A percentile compares a stretch with the other conserved stretches of the same genome.
Evolutionary conservation across 2,329 filamentous ascomycete species (phyloP).

Genomic region (Apiospora saccharicola): DNA sequence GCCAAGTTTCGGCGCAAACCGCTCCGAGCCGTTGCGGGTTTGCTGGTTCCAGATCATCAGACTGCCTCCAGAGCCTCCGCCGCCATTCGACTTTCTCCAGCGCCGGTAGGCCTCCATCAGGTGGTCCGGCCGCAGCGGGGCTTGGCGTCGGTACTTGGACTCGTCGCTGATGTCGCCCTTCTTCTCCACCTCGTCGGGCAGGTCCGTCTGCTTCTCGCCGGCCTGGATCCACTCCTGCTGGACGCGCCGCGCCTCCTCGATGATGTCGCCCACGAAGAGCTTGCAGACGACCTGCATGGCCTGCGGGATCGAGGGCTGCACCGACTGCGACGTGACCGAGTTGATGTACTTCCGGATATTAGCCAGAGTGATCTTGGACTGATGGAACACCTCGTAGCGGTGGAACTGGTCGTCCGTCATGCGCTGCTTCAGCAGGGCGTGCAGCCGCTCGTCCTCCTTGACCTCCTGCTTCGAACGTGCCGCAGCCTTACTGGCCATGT

Average conservation of each 20-base stretch:
- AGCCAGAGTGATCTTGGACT: slow-evolving; percentile 71
- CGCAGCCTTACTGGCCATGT: slow-evolving; percentile 43
- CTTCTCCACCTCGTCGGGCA: slow-evolving; percentile 48
- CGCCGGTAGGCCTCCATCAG: slow-evolving; percentile 75
- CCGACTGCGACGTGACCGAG: slow-evolving; percentile 81
- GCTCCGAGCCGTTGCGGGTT: slow-evolving; percentile 64
- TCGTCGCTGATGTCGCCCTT: slow-evolving; percentile 44
- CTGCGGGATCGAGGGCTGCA: slow-evolving; percentile 75
- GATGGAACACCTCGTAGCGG: slow-evolving; percentile 75
- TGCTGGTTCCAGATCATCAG: slow-evolving; percentile 68
- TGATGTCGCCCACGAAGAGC: slow-evolving; percentile 77
- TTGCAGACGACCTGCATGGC: slow-evolving; percentile 81
- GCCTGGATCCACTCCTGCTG: slow-evolving; percentile 74
- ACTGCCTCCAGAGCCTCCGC: slow-evolving; percentile 65
- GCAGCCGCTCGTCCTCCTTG: slow-evolving; percentile 64
- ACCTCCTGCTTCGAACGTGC: slow-evolving; percentile 73
- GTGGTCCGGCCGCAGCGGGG: slow-evolving; percentile 76
- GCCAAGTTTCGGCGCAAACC: slow-evolving; percentile 63
- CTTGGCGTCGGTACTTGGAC: slow-evolving; percentile 50
- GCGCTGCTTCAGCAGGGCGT: slow-evolving; percentile 68
- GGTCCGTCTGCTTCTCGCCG: slow-evolving; percentile 64
- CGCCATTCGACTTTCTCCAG: slow-evolving; percentile 69
- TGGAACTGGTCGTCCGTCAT: slow-evolving; percentile 73
- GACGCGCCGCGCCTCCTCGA: slow-evolving; percentile 74
- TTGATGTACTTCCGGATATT: slow-evolving; percentile 80